Base-by-base conservation (phyloP, 805 yeast genomes). In the Metschnikowia anglica region DNA sequence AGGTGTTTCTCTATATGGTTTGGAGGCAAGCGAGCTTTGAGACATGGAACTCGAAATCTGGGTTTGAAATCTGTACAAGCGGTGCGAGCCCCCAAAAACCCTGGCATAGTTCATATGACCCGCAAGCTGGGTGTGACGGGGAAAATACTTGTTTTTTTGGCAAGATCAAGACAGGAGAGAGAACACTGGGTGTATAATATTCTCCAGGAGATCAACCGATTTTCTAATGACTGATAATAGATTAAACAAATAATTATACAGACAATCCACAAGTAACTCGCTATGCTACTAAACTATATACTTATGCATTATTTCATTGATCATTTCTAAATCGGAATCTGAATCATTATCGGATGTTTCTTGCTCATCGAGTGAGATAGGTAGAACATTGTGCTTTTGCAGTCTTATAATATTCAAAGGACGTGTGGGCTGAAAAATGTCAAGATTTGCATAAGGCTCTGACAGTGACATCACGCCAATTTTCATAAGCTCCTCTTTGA, bases 1-100 rank as follows among this genome's bases (percentile, higher is more conserved):
- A 69, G 96, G 37, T 80, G 93, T 49, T 89, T 91, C 55, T 86
- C 93, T 0, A 53, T 91, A 2, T 89, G 97, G 96, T 79, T 82
- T 62, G 91, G 89, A 0, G 73, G 74, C 5, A 85, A 82, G 51
- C 49, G 44, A 50, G 48, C 30, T 20, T 49, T 46, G 28, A 33
- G 40, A 21, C 47, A 34, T 10, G 39, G 34, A 3, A 27, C 33
- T 15, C 23, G 29, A 20, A 11, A 19, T 10, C 36, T 31, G 39
- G 32, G 29, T 2, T 19, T 30, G 25, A 23, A 13, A 11, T 31
- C 33, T 12, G 19, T 31, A 7, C 31, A 24, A 17, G 40, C 13
- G 10, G 12, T 27, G 7, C 46, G 34, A 16, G 49, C 48, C 6
- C 59, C 58, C 13, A 62, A 60, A 39, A 72, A 73, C 46, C 79